Evolutionary conservation across 108 stramenopile species (phyloP).

Genomic region (Nannochloropsis oceanica): DNA sequence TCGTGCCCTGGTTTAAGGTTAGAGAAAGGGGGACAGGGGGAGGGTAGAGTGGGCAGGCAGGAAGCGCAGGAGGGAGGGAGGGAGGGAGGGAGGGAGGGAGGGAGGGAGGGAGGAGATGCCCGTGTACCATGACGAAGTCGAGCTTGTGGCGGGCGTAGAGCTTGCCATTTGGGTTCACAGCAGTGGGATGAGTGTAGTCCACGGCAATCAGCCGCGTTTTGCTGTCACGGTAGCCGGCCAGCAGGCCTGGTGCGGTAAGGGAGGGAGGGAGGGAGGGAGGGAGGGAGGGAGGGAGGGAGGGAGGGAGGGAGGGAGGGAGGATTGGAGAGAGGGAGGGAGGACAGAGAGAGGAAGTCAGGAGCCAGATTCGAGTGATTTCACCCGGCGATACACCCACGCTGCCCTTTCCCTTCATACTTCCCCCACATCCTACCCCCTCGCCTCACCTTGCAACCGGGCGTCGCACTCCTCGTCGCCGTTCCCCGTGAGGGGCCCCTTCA

Average conservation of each 20-base stretch:
- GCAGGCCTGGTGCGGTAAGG: not conserved
- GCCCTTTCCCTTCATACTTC: not conserved
- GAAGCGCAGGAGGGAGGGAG: not conserved
- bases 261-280: not conserved
- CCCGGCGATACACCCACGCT: not conserved
- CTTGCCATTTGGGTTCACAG: slow-evolving; percentile 78
- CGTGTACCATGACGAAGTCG: slow-evolving; percentile 19
- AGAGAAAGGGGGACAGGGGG: not conserved
- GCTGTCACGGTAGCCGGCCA: not conserved
- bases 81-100: not conserved
- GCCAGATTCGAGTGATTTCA: not conserved
- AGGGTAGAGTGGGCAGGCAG: not conserved
- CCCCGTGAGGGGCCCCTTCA: not conserved
- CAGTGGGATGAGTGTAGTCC: slow-evolving; percentile 91
- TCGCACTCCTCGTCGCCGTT: not conserved
- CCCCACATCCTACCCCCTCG: not conserved
- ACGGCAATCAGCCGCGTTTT: slow-evolving; percentile 49
- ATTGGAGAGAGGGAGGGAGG: too few species aligned
- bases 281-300: too few species aligned
- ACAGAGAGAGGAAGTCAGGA: not conserved
- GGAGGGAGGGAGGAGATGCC: not conserved
- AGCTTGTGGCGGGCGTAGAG: slow-evolving; percentile 36
- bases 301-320: too few species aligned
- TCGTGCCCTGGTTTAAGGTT: slow-evolving; percentile 11
- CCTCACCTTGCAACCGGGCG: not conserved